Evolutionary conservation across 345 rosid genomes (phyloP).

Genomic region (Toxicodendron radicans): DNA sequence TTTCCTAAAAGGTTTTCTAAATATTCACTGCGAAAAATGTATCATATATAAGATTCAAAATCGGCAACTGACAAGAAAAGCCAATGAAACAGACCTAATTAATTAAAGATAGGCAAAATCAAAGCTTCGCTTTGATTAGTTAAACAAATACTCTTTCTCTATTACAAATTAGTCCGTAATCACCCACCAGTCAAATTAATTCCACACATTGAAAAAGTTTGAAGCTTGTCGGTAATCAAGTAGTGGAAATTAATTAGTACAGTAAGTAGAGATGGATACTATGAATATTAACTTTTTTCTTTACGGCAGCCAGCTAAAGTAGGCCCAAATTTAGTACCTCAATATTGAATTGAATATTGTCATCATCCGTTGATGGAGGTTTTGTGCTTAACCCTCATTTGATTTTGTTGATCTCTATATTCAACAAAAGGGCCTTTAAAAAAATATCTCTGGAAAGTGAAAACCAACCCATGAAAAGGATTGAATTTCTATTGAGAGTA

Average conservation of each 20-base stretch:
- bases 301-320: slow-evolving; percentile 17
- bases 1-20: too few species aligned
- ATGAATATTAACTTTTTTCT: slow-evolving; percentile 17
- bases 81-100: neutral
- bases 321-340: slow-evolving; percentile 3
- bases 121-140: neutral
- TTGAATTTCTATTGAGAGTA: neutral
- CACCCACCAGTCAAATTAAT: neutral
- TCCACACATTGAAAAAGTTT: neutral
- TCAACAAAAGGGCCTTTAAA: neutral
- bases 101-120: neutral
- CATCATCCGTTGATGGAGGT: neutral
- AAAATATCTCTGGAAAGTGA: neutral
- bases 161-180: neutral
- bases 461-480: neutral
- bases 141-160: neutral
- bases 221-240: slow-evolving; percentile 17
- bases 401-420: neutral
- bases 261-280: neutral
- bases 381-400: neutral
- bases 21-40: too few species aligned
- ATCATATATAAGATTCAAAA: neutral
- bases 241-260: neutral
- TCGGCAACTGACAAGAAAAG: neutral
- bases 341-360: neutral